Evolutionary conservation across 192 early-diverging fungal genomes (phyloP).

Genomic region (Globomyces pollinis-pini): DNA sequence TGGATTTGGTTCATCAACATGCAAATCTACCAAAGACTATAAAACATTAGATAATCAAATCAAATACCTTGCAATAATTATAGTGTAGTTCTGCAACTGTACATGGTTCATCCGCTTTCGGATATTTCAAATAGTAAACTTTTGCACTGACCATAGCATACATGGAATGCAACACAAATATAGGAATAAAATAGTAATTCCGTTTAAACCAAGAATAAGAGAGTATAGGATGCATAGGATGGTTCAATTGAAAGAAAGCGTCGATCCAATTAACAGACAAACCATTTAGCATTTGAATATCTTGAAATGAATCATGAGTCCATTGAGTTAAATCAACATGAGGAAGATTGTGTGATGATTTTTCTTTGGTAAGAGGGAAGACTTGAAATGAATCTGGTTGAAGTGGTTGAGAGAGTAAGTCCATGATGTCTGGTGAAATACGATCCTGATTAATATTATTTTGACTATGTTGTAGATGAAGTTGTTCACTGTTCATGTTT

Average conservation of each 20-base stretch:
- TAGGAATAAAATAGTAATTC: neutral
- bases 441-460: too few species aligned
- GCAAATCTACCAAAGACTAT: neutral
- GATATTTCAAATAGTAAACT: neutral
- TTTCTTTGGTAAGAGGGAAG: too few species aligned
- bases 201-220: neutral
- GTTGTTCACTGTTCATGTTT: too few species aligned
- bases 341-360: too few species aligned
- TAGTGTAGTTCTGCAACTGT: neutral
- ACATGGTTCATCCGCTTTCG: neutral
- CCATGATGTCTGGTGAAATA: too few species aligned
- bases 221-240: conserved; percentile 3
- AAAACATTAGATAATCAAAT: neutral
- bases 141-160: neutral
- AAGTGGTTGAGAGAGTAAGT: too few species aligned
- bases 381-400: too few species aligned
- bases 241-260: neutral
- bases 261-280: neutral
- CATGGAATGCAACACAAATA: conserved; percentile 1
- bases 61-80: neutral
- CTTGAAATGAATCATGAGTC: neutral
- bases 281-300: neutral
- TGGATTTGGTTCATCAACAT: conserved; percentile 2
- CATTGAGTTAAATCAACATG: neutral
- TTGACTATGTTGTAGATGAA: too few species aligned